Evolutionary conservation across 345 rosid species (phyloP), one percentile per base, ranked within the genome.

Genomic region (Populus ilicifolia): DNA sequence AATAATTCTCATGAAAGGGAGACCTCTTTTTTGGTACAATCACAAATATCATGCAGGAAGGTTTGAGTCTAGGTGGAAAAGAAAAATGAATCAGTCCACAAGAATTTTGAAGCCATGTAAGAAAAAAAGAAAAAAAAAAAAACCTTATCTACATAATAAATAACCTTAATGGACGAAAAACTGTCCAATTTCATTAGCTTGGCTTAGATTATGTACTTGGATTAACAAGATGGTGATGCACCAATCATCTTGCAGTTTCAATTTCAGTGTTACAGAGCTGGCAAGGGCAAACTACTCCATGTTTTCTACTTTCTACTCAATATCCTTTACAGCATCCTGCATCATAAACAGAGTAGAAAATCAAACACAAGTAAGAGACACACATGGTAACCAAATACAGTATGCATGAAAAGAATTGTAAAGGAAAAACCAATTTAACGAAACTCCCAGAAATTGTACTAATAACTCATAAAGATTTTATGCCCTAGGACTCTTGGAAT

Each of bases 271-370:
- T 30, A 16, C 29, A 41, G 20, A 5, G 3, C 23, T 33, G 75
- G 38, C 21, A 36, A 18, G 54, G 59, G 39, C 59, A 27, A 27
- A 27, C 70, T 65, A 29, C 36, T 30, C 69, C 41, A 33, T 20
- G 16, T 64, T 33, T 73, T 8, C 36, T 36, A 62, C 16, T n/a
- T 69, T 79, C 84, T 84, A 88, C 69, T 89, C 93, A 5, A 88
- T 91, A 68, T 89, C 96, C 75, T 88, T 88, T 8, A 91, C 83
- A 11, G 93, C 96, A 81, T 91, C 93, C 96, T 91, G 89, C 83
- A 86, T 20, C 63, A 75, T 10, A 29, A 35, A 4, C n/a, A 17
- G 7, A 16, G 27, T 10, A 59, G n/a, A 50, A 67, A 39, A 16
- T 17, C 7, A 62, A 54, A 39, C 23, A 70, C 16, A 4, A 23